Conservation (phyloP, 2,329 filamentous ascomycete species). For the Aspergillus hiratsukae region DNA sequence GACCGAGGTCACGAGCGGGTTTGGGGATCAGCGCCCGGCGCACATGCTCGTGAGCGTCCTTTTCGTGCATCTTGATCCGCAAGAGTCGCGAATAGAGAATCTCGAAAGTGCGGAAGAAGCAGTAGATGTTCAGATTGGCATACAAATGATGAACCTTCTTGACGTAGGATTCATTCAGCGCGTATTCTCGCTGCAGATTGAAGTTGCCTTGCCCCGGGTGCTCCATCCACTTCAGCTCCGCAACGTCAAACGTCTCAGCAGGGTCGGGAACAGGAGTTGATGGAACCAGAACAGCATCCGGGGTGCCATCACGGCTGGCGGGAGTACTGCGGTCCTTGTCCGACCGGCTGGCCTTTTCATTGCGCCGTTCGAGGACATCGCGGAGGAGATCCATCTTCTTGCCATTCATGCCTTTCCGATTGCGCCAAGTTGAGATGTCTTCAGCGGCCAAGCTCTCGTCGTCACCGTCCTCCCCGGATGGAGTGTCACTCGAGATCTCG, state of each 20-base stretch:
- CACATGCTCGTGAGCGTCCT: slow-evolving; percentile 69
- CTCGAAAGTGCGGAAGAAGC: slow-evolving; percentile 91
- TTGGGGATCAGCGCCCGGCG: slow-evolving; percentile 68
- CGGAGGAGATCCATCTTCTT: slow-evolving; percentile 76
- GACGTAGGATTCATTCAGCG: slow-evolving; percentile 72
- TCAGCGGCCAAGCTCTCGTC: slow-evolving; percentile 60
- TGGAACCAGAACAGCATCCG: slow-evolving; percentile 56
- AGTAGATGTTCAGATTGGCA: slow-evolving; percentile 84
- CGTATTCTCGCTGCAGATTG: slow-evolving; percentile 61
- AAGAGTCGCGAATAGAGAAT: slow-evolving; percentile 81
- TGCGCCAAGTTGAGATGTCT: slow-evolving; percentile 67
- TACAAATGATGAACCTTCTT: slow-evolving; percentile 85
- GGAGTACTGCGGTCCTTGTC: slow-evolving; percentile 77
- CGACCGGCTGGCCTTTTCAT: slow-evolving; percentile 63
- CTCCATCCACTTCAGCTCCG: slow-evolving; percentile 55
- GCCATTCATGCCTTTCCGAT: slow-evolving; percentile 58
- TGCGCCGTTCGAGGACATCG: slow-evolving; percentile 76
- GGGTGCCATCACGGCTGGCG: slow-evolving; percentile 82
- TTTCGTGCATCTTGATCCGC: slow-evolving; percentile 75
- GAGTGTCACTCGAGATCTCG: slow-evolving; percentile 65
- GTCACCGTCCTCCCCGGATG: slow-evolving; percentile 73
- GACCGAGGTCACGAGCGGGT: slow-evolving; percentile 75
- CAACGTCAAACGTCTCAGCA: slow-evolving; percentile 52
- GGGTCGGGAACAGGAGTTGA: slow-evolving; percentile 41
- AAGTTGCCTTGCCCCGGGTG: slow-evolving; percentile 54